Percentiles rank a stretch among this genome's conserved stretches.
Evolutionary conservation across 768 basidiomycete species (phyloP).

Genomic region (Mycena kentingensis): DNA sequence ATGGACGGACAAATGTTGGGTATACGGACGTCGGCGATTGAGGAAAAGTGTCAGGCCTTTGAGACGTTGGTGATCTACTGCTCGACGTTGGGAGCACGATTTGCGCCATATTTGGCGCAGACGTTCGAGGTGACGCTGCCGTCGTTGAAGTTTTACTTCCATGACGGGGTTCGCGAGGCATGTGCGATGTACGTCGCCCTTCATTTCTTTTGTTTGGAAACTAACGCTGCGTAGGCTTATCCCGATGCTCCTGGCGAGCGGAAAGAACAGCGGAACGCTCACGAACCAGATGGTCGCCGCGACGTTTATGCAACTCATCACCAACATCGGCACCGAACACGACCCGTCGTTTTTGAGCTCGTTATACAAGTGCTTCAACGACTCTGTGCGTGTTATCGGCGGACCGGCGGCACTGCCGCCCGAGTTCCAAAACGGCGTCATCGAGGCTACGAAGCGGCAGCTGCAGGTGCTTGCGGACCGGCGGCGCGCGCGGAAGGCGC

Average conservation of each 20-base stretch:
- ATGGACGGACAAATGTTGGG: conserved; percentile 79
- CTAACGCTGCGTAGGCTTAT: conserved; percentile 51
- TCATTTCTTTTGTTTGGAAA: neutral
- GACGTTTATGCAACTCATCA: conserved; percentile 65
- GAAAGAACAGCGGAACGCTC: conserved; percentile 64
- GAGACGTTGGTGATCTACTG: conserved; percentile 84
- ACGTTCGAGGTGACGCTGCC: conserved; percentile 73
- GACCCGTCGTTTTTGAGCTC: conserved; percentile 80
- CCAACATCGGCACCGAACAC: conserved; percentile 63
- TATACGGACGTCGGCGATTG: conserved; percentile 77
- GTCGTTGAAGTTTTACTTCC: conserved; percentile 74
- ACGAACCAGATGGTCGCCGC: conserved; percentile 70
- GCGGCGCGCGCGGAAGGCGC: conserved; percentile 55
- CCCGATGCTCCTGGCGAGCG: conserved; percentile 69
- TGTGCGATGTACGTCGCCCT: conserved; percentile 60
- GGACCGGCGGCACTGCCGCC: conserved; percentile 53
- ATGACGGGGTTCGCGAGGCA: conserved; percentile 83
- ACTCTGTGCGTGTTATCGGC: conserved; percentile 61
- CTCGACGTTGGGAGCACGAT: conserved; percentile 63
- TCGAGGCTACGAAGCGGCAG: conserved; percentile 74
- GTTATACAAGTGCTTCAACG: conserved; percentile 69
- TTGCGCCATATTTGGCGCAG: conserved; percentile 73
- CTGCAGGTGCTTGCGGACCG: conserved; percentile 68
- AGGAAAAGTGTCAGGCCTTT: conserved; percentile 87
- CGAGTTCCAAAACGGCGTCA: conserved; percentile 54